A percentile compares a stretch with the other conserved stretches of the same genome.
phyloP scores from a whole-genome alignment of 345 rosid genomes.

The Salix caprea region DNA sequence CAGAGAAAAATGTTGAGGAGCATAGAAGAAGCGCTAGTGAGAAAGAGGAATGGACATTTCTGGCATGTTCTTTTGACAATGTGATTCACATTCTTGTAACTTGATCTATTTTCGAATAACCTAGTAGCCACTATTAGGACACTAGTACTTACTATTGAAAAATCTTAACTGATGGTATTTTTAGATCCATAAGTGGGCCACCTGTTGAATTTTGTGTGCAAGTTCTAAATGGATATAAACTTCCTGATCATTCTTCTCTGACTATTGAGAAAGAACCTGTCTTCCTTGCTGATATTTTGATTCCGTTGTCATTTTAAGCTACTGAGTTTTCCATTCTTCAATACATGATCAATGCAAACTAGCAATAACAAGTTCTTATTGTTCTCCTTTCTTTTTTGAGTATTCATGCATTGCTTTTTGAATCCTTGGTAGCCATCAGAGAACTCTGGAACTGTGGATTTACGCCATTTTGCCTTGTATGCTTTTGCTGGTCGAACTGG shows the following conservation, averaged over 20 bases:
- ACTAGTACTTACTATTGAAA: not conserved
- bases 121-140: not conserved
- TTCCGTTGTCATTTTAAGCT: not conserved
- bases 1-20: conserved; percentile 66
- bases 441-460: conserved; percentile 60
- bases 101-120: not conserved
- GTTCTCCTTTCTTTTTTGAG: not conserved
- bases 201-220: not conserved
- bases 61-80: not conserved
- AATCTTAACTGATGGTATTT: conserved; percentile 1
- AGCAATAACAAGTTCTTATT: not conserved
- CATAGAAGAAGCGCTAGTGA: conserved; percentile 90
- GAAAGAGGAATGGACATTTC: conserved; percentile 53
- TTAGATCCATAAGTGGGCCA: not conserved
- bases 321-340: not conserved
- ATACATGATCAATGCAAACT: not conserved
- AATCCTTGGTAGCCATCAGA: conserved; percentile 56
- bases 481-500: conserved; percentile 89
- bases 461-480: conserved; percentile 88
- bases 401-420: not conserved
- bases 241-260: not conserved
- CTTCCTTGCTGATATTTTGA: not conserved
- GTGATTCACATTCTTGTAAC: not conserved
- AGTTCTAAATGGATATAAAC: not conserved
- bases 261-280: not conserved